These are phyloP conservation scores for Escallonia rubra DNA, from an alignment of 129 eudicot species.

Conservation along the genomic window DNA sequence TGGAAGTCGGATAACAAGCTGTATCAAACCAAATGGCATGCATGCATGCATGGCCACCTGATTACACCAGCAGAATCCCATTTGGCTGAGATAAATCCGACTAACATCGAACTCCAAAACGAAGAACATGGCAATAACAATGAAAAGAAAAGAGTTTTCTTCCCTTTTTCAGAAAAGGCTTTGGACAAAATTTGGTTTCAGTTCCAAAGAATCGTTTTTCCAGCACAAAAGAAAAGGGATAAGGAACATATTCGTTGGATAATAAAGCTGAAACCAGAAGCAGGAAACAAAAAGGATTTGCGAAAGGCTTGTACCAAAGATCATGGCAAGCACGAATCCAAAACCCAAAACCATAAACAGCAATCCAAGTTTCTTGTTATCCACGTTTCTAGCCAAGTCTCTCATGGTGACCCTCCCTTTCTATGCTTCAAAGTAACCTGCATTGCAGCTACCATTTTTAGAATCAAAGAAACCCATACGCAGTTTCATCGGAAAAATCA, in stretches of 20 bases:
- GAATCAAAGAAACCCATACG: no score
- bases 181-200: background rate
- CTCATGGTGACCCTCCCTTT: background rate
- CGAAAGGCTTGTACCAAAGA: conserved; percentile 15
- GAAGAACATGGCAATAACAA: no score
- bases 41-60: background rate
- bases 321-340: conserved; percentile 7
- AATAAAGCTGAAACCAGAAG: background rate
- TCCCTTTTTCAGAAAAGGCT: background rate
- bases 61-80: background rate
- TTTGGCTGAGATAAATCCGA: background rate
- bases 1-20: no score
- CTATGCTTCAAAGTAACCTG: background rate
- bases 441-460: background rate
- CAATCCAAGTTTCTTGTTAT: conserved; percentile 7
- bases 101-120: background rate
- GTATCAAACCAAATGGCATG: background rate
- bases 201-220: no score
- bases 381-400: background rate
- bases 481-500: background rate
- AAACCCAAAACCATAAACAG: background rate
- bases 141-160: background rate
- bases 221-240: no score
- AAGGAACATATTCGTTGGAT: no score
- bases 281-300: background rate